A percentile compares a stretch with the other conserved stretches of the same genome.
Conservation (phyloP, 306 rosid species). For the Carpinus viminea region DNA sequence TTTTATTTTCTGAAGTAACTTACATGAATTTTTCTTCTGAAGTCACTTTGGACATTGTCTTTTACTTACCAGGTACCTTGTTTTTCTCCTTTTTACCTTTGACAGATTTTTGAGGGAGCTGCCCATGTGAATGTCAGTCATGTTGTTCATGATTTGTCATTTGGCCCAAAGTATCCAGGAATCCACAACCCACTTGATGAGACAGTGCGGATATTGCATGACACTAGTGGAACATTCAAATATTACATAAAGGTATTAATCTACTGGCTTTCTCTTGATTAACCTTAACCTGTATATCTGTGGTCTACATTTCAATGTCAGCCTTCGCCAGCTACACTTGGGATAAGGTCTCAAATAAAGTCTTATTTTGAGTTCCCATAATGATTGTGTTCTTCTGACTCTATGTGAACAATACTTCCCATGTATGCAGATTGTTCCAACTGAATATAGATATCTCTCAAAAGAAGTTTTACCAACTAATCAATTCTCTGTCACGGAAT, state of each 20-base stretch:
- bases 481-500: slow-evolving; percentile 97
- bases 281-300: slow-evolving; percentile 2
- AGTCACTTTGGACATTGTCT: slow-evolving; percentile 11
- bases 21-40: background rate
- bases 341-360: background rate
- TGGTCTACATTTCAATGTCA: slow-evolving; percentile 14
- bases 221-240: slow-evolving; percentile 87
- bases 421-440: slow-evolving; percentile 86
- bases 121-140: slow-evolving; percentile 91
- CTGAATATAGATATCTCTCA: slow-evolving; percentile 82
- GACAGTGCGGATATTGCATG: slow-evolving; percentile 72
- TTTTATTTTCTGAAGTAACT: background rate
- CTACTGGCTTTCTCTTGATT: background rate
- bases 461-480: slow-evolving; percentile 92
- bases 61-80: slow-evolving; percentile 15
- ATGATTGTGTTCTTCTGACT: background rate
- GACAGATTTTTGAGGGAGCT: slow-evolving; percentile 84
- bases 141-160: slow-evolving; percentile 85
- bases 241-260: slow-evolving; percentile 87
- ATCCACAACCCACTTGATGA: slow-evolving; percentile 93
- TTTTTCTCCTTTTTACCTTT: slow-evolving; percentile 27
- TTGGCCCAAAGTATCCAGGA: slow-evolving; percentile 99
- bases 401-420: background rate
- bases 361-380: background rate
- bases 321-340: background rate